Base-by-base conservation (phyloP, 768 basidiomycete genomes). In the Mycena haematopus region DNA sequence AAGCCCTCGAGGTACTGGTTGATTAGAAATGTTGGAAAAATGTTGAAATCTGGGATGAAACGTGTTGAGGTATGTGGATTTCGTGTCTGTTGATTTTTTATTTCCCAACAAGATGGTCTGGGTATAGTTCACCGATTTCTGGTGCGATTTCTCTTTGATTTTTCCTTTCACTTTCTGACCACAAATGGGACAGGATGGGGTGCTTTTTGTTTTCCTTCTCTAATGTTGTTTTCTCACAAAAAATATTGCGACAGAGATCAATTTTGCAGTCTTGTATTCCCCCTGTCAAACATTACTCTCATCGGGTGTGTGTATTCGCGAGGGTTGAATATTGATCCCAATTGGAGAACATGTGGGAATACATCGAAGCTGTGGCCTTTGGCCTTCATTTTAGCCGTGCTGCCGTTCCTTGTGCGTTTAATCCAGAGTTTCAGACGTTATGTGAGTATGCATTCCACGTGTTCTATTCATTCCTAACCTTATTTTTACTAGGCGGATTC, bases 351-450 rank as follows among this genome's bases (percentile, higher is more conserved):
- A 56, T 87, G 86, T 58, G 79, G 82, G 14, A 70, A 73, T 14
- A 62, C 78, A 6, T 78, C 81, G 3, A 70, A 66, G 6, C 77
- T 81, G 25, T 96, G 94, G 93, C 83, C 80, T 2, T 70, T 82
- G n/a, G 81, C 86, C 2, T 89, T 87, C 65, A 62, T 85, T 2
- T 77, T 93, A 5, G 82, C 83, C 3, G 69, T 80, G 14, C 65
- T 96, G 1, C 96, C 97, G 0, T 82, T 92, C 14, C 55, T 91
- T 2, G 81, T 86, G 29, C 96, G 97, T 76, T 72, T 94, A 38
- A 79, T 92, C 13, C 97, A 99, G 75, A 92, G 91, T 71, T 66
- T 97, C 49, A 89, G 88, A 65, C 95, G 96, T 78, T 99, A 90
- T 72, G 77, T 76, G 52, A 5, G 44, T 45, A 17, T 22, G n/a